Conservation (phyloP, 2,329 filamentous ascomycete genomes). For the Epichloe hybrida region DNA sequence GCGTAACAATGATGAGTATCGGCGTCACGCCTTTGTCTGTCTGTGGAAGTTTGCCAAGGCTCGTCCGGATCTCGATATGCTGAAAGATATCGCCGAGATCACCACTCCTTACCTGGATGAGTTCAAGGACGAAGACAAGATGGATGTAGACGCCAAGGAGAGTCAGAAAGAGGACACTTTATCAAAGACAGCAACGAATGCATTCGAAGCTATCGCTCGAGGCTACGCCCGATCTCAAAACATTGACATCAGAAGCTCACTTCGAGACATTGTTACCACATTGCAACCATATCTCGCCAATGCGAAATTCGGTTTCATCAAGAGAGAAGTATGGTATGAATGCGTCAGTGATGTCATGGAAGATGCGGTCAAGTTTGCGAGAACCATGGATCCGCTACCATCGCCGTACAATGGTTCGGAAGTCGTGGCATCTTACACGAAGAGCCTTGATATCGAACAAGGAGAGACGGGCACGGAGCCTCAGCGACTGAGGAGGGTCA, state of each 20-base stretch:
- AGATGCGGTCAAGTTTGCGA: conserved; percentile 18
- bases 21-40: conserved; percentile 57
- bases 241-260: conserved; percentile 18
- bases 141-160: conserved; percentile 53
- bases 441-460: conserved; percentile 32
- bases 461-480: conserved; percentile 35
- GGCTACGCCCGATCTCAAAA: conserved; percentile 33
- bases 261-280: conserved; percentile 25
- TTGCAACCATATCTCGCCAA: conserved; percentile 28
- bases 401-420: conserved; percentile 7
- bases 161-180: conserved; percentile 28
- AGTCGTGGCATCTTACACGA: conserved; percentile 25
- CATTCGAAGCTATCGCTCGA: conserved; percentile 34
- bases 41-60: conserved; percentile 61
- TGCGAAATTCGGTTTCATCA: conserved; percentile 27
- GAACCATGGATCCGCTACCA: conserved; percentile 10
- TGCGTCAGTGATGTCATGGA: conserved; percentile 33
- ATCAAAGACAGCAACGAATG: conserved; percentile 32
- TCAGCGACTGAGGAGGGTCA: conserved; percentile 34
- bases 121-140: conserved; percentile 42
- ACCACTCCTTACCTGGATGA: conserved; percentile 50
- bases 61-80: conserved; percentile 56
- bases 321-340: conserved; percentile 39
- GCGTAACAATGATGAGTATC: conserved; percentile 76
- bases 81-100: conserved; percentile 51